These are phyloP conservation scores for Phytopythium oedochilum DNA, from an alignment of 352 stramenopile genomes.

Conservation along the genomic window DNA sequence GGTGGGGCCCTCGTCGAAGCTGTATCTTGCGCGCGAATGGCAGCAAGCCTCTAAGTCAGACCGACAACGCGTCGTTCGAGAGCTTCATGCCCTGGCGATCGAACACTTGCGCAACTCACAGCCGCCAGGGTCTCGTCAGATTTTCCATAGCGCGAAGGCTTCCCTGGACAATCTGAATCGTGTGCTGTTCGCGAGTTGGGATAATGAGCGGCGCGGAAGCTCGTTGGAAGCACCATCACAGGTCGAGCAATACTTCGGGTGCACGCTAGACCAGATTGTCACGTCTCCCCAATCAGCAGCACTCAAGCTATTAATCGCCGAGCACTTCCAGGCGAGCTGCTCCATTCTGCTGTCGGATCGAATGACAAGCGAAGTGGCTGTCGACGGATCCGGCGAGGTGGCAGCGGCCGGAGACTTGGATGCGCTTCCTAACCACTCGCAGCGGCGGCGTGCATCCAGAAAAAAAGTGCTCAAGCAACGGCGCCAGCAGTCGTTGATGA, in stretches of 20 bases:
- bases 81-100: slow-evolving; percentile 8
- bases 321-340: slow-evolving; percentile 70
- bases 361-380: slow-evolving; percentile 30
- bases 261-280: slow-evolving; percentile 33
- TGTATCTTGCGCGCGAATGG: slow-evolving; percentile 50
- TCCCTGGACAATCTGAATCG: slow-evolving; percentile 16
- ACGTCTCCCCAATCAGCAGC: slow-evolving; percentile 41
- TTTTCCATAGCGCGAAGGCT: neutral
- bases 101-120: slow-evolving; percentile 9
- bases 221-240: slow-evolving; percentile 8
- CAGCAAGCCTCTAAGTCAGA: slow-evolving; percentile 9
- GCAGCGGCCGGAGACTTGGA: slow-evolving; percentile 4
- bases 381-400: neutral
- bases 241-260: slow-evolving; percentile 38
- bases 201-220: slow-evolving; percentile 3
- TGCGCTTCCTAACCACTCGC: slow-evolving; percentile 26
- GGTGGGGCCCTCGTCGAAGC: slow-evolving; percentile 42
- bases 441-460: slow-evolving; percentile 50
- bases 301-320: slow-evolving; percentile 62
- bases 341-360: slow-evolving; percentile 59
- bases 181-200: slow-evolving; percentile 11
- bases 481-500: slow-evolving; percentile 34
- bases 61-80: slow-evolving; percentile 8
- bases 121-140: neutral
- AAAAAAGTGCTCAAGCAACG: slow-evolving; percentile 69